Base-by-base conservation (phyloP, 2,329 filamentous ascomycete genomes). In the Ascochyta clinopodiicola region DNA sequence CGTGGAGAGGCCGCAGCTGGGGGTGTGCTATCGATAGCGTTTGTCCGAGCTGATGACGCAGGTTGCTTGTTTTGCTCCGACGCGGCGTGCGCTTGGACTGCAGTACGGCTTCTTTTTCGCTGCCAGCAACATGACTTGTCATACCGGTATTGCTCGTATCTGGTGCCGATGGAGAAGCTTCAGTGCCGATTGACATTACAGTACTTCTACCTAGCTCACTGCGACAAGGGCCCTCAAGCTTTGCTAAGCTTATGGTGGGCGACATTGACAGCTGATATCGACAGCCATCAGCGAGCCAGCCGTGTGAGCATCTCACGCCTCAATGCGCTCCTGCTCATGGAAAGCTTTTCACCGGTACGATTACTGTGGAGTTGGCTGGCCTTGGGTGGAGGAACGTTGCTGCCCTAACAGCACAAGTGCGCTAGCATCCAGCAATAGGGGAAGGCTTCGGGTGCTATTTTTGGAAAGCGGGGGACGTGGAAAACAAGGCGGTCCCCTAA, bases 351-450 rank as follows among this genome's bases (percentile, higher is more conserved):
- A 46, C 42, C 31, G 42, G 42, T 43, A 38, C 31, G 24, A 38
- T 19, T 37, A 42, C n/a, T 50, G 40, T 56, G 52, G 52, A 17
- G 36, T 42, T 15, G 17, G 42, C n/a, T 10, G 40, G 35, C 42
- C 19, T 22, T 45, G n/a, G 25, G 51, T 55, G 45, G 51, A 49
- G 49, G 39, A 32, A 40, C n/a, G 39, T 42, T 45, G 29, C 44
- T 49, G 27, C 34, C 39, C 44, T 49, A 49, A 32, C 32, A 37
- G 39, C 45, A 45, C 24, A 13, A 15, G 19, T 24, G 35, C 32
- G 15, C 37, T 32, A 40, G 35, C 19, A 47, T 38, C 52, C 19
- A 34, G 51, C 40, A 40, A 51, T 45, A 32, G 29, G 40, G 32
- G 44, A 36, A 43, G 24, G 40, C 17, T 8, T 22, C 36, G 10